Evolutionary conservation across 441 rosid genomes (phyloP), one percentile per base, ranked within the genome.

Genomic region (Metrosideros polymorpha): DNA sequence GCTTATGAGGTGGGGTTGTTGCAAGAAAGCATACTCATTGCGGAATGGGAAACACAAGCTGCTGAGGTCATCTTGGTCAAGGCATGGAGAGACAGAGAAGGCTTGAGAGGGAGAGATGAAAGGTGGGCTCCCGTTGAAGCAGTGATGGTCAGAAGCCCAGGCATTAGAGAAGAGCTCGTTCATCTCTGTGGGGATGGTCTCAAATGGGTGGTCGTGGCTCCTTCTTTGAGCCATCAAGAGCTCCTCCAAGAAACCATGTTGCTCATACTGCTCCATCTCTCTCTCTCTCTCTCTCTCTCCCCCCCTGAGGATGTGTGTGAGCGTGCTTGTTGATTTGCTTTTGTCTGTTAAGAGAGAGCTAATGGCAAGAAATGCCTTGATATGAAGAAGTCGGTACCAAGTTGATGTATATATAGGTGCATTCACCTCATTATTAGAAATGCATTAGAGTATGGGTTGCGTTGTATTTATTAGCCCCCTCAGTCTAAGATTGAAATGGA

Each of bases 251-350:
- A 88, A 90, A 50, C 88, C 87, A 82, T 91, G 90, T 12, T 51
- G 59, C 43, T 89, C 91, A 86, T 89, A 84, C 2, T 90, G 76
- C 92, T 92, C 94, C 95, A 92, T 93, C 27, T 82, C 77, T 29
- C n/a, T 54, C 75, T 35, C 52, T 83, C 61, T 57, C 76, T 77
- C 35, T 55, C 9, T 51, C 30, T 82, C 84, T 45, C 63, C 43
- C 30, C n/a, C 56, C 30, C 13, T 90, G 32, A 79, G 75, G 6
- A 53, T 8, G 43, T 7, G 12, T 42, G 32, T 43, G 45, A 22
- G 42, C 4, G 83, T 19, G 29, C 53, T 32, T 53, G 32, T 2
- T n/a, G 51, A 19, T 76, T 39, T 50, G 56, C 77, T 35, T 42
- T 79, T 53, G 54, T 51, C 66, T 42, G 54, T 17, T 22, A 53